Conservation (phyloP, 257 asterid genomes). For the Solanum sparsipilum region DNA sequence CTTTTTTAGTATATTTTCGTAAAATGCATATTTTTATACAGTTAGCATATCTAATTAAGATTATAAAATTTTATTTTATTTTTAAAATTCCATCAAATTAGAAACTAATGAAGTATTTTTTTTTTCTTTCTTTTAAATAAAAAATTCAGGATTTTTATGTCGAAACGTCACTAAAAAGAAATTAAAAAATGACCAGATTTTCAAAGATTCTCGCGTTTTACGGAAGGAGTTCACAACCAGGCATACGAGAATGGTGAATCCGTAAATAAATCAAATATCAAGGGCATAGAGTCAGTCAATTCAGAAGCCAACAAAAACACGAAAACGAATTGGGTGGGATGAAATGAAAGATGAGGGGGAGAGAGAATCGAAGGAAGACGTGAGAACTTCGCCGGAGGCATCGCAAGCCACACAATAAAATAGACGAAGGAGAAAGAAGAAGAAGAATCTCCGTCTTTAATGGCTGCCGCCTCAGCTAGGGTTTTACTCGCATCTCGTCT, state of each 20-base stretch:
- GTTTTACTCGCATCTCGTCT: slow-evolving; percentile 42
- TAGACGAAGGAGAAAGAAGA: neutral
- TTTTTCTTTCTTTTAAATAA: neutral
- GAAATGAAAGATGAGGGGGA: slow-evolving; percentile 11
- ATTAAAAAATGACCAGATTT: neutral
- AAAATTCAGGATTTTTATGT: neutral
- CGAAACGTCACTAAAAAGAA: neutral
- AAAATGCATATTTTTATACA: neutral
- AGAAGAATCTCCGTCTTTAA: neutral
- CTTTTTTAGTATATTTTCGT: neutral
- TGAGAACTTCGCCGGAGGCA: slow-evolving; percentile 27
- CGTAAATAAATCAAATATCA: slow-evolving; percentile 16
- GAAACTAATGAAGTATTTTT: neutral
- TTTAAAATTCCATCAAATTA: neutral
- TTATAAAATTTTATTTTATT: neutral
- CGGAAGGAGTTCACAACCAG: neutral
- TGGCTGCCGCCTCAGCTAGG: slow-evolving; percentile 60
- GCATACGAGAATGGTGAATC: slow-evolving; percentile 27
- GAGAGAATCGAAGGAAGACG: slow-evolving; percentile 11
- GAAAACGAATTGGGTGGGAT: slow-evolving; percentile 29
- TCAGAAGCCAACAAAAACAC: slow-evolving; percentile 21
- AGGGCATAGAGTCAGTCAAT: slow-evolving; percentile 12
- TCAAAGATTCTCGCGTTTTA: neutral
- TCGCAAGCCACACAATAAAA: slow-evolving; percentile 2
- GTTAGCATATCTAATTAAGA: neutral